Evolutionary conservation across 768 basidiomycete species (phyloP).

Genomic region (Podaxis sp.): DNA sequence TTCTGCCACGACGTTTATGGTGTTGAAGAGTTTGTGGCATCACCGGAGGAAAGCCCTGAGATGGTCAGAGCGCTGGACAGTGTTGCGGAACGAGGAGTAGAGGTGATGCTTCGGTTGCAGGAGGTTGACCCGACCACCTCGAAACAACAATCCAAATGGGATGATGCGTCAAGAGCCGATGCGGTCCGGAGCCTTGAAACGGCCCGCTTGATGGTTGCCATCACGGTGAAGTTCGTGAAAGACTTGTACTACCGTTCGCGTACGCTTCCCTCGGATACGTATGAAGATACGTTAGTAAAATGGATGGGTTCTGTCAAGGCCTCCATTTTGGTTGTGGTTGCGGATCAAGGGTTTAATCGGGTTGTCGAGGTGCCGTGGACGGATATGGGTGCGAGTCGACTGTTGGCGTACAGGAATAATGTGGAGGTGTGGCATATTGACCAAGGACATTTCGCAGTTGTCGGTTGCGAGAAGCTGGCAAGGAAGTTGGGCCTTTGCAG

Average conservation of each 20-base stretch:
- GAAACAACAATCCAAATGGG: not conserved
- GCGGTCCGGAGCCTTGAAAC: not conserved
- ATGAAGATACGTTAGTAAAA: not conserved
- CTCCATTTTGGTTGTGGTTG: not conserved
- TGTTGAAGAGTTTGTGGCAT: not conserved
- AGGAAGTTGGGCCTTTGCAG: not conserved
- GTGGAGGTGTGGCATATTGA: conserved; percentile 6
- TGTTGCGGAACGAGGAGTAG: conserved; percentile 3
- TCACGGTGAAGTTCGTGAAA: not conserved
- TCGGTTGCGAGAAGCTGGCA: not conserved
- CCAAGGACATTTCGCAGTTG: not conserved
- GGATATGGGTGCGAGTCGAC: not conserved
- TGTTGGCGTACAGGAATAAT: not conserved
- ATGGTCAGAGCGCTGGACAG: not conserved
- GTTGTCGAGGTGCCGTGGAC: not conserved
- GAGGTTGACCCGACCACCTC: conserved; percentile 1
- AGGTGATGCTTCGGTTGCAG: conserved; percentile 5
- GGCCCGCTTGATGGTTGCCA: not conserved
- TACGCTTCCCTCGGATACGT: not conserved
- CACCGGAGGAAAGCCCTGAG: not conserved
- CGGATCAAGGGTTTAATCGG: not conserved
- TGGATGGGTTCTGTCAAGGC: not conserved
- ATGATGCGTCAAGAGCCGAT: not conserved
- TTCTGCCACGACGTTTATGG: conserved; percentile 10
- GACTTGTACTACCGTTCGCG: not conserved